Base-by-base conservation (phyloP, 1,139 yeast genomes). In the Blastobotrys proliferans region DNA sequence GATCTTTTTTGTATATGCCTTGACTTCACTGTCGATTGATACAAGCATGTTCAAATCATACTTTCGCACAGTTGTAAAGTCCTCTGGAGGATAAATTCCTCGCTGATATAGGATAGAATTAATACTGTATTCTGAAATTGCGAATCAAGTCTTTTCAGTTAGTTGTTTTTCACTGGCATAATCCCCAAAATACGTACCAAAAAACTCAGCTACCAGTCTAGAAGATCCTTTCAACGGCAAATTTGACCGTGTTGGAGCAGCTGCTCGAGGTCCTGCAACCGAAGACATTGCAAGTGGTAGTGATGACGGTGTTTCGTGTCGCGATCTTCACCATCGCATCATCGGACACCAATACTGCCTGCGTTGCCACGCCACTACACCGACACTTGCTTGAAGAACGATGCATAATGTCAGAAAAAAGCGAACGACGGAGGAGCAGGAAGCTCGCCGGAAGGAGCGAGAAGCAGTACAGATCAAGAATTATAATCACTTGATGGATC, bases 61-160 rank as follows among this genome's bases (percentile, higher is more conserved):
- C 61, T 87, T 87, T 53, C 78, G 75, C 3, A 86, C 90, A 0
- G 83, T 73, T 48, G 76, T 77, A 63, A 90, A 90, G 60, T 87
- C 96, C 54, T 86, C 95, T 2, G 86, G 74, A 0, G 96, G 96
- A 57, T 90, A 90, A 30, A 90, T 82, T 0, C 95, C 95, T 43
- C 97, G 68, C 61, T 90, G 97, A 62, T 83, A 90, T 5, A 90
- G 72, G 26, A 90, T 85, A 47, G 82, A 79, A 61, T 85, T 83
- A 49, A 86, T 79, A 46, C 90, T 79, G 59, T 78, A 86, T 56
- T 84, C 83, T 50, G 37, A 28, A 28, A 28, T 9, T 14, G 14
- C 8, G 31, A 13, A 13, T n/a, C n/a, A n/a, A n/a, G 10, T 13
- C 8, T n/a, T n/a, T n/a, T n/a, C 14, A 29, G 46, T 47, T 46